Percentiles rank a stretch among this genome's conserved stretches.
Conservation (phyloP, 2,329 filamentous ascomycete genomes). For the Ophiocordyceps australis region DNA sequence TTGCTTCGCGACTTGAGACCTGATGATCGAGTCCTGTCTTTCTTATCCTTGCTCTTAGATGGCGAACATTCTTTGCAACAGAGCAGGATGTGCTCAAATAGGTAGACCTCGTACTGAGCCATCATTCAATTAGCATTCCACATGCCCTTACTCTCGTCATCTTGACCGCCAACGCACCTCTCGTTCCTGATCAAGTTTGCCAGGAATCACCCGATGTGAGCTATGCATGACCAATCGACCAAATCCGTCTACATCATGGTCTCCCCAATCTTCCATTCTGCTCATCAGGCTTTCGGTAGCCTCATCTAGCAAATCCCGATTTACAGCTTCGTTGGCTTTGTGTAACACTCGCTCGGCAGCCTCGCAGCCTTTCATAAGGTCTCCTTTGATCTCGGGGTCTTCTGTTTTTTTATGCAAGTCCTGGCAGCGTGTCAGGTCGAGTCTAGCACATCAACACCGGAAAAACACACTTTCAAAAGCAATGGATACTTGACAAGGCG, state of each 20-base stretch:
- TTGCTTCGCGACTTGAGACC: slow-evolving; percentile 38
- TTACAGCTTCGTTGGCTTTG: slow-evolving; percentile 80
- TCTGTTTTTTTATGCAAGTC: slow-evolving; percentile 77
- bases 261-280: slow-evolving; percentile 95
- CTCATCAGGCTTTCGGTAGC: slow-evolving; percentile 65
- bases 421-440: no score
- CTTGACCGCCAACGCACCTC: slow-evolving; percentile 49
- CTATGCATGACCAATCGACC: slow-evolving; percentile 78
- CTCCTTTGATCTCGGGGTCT: slow-evolving; percentile 49
- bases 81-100: slow-evolving; percentile 87
- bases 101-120: slow-evolving; percentile 79
- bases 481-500: slow-evolving; percentile 87
- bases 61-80: slow-evolving; percentile 92
- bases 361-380: slow-evolving; percentile 61
- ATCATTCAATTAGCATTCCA: neutral
- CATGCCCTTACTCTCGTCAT: no score
- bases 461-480: slow-evolving; percentile 63
- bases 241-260: slow-evolving; percentile 77
- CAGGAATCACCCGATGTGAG: slow-evolving; percentile 80
- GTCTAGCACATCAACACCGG: no score
- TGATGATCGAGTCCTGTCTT: slow-evolving; percentile 39
- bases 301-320: slow-evolving; percentile 68
- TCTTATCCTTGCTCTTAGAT: slow-evolving; percentile 68
- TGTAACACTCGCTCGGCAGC: slow-evolving; percentile 67
- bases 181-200: slow-evolving; percentile 77